phyloP scores from a whole-genome alignment of 805 yeast genomes.

The Kodamaea fukazawae region DNA sequence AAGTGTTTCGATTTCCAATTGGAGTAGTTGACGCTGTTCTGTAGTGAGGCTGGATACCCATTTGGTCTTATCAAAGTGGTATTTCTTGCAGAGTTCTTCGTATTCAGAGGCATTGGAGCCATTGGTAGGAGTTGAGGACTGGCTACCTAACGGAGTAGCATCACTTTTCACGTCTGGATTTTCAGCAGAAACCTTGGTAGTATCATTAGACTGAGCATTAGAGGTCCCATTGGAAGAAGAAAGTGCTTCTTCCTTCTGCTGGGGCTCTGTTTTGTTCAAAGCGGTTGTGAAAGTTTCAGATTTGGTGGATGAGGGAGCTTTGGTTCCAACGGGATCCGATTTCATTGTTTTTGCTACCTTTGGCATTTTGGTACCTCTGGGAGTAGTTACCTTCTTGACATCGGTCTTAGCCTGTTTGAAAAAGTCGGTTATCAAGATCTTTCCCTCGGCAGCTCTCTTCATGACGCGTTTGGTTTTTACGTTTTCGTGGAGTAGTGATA shows the following conservation, averaged over 20 bases:
- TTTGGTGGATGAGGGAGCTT: neutral
- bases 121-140: no score
- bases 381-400: neutral
- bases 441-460: conserved; percentile 2
- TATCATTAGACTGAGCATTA: no score
- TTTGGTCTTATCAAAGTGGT: conserved; percentile 45
- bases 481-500: neutral
- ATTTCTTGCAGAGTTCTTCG: conserved; percentile 8
- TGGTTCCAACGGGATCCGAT: neutral
- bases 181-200: no score
- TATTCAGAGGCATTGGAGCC: conserved; percentile 1
- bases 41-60: conserved; percentile 50
- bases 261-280: no score
- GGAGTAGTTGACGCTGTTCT: conserved; percentile 52
- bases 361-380: neutral
- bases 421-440: conserved; percentile 19
- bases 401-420: conserved; percentile 10
- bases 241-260: neutral
- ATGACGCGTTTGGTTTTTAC: neutral
- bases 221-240: no score
- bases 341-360: no score
- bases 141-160: no score
- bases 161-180: no score
- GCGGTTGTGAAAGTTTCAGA: no score
- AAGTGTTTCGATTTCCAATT: conserved; percentile 66